phyloP scores from a whole-genome alignment of 2,329 filamentous ascomycete genomes.

The Rutstroemia sp. region DNA sequence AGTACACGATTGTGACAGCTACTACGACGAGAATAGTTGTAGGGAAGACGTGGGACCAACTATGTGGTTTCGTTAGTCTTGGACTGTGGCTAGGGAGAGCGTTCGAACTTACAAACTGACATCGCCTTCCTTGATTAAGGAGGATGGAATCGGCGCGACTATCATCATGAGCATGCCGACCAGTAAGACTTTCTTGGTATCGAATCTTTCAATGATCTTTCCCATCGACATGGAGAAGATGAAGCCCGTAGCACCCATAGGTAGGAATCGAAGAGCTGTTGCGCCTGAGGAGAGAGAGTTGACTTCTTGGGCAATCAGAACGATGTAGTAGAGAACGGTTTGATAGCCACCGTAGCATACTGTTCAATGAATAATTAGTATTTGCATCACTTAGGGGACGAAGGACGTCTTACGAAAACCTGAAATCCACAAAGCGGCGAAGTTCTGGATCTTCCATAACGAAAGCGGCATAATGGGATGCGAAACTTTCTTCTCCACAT shows the following conservation, averaged over 20 bases:
- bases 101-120: neutral
- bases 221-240: slow-evolving; percentile 31
- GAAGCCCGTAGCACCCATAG: slow-evolving; percentile 35
- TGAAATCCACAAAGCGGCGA: slow-evolving; percentile 38
- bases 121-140: neutral
- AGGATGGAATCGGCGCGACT: neutral
- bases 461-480: slow-evolving; percentile 40
- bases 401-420: slow-evolving; percentile 32
- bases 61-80: neutral
- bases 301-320: slow-evolving; percentile 35
- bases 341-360: slow-evolving; percentile 37
- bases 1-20: slow-evolving; percentile 35
- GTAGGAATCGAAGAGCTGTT: slow-evolving; percentile 35
- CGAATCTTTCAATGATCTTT: slow-evolving; percentile 32
- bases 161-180: slow-evolving; percentile 9
- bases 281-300: slow-evolving; percentile 33
- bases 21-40: slow-evolving; percentile 29
- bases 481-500: slow-evolving; percentile 36
- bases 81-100: neutral
- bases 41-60: slow-evolving; percentile 1
- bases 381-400: neutral
- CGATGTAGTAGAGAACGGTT: slow-evolving; percentile 36
- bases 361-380: slow-evolving; percentile 7
- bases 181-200: slow-evolving; percentile 16
- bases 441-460: slow-evolving; percentile 39